A percentile compares a stretch with the other conserved stretches of the same genome.
phyloP scores from a whole-genome alignment of 352 stramenopile genomes.

The Elongisporangium anandrum region DNA sequence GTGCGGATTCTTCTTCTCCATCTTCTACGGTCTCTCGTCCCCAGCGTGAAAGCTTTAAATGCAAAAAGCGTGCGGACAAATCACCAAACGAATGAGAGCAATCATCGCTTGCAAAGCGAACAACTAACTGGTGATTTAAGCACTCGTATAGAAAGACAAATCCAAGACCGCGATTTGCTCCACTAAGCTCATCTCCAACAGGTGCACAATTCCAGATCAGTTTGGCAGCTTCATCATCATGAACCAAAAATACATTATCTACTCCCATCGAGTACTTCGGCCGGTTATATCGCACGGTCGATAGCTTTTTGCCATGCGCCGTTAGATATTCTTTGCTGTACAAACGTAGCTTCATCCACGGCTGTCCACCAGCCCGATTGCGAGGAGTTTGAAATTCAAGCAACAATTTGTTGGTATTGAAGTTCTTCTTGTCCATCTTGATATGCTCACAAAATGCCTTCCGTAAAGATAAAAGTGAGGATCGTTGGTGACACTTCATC shows the following conservation, averaged over 20 bases:
- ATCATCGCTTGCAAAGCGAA: conserved; percentile 65
- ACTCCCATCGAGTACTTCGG: conserved; percentile 52
- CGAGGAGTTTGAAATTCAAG: conserved; percentile 66
- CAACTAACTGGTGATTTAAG: conserved; percentile 57
- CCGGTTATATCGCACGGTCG: conserved; percentile 79
- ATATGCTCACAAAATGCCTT: conserved; percentile 65
- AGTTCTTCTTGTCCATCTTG: conserved; percentile 14
- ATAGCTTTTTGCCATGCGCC: conserved; percentile 76
- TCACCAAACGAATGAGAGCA: conserved; percentile 77
- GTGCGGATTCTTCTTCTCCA: conserved; percentile 73
- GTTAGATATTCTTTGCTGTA: conserved; percentile 72
- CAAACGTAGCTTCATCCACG: conserved; percentile 81
- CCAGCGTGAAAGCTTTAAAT: conserved; percentile 84
- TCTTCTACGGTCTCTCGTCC: conserved; percentile 80
- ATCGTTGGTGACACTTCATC: conserved; percentile 59
- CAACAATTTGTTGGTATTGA: conserved; percentile 1
- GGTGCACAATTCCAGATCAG: conserved; percentile 81
- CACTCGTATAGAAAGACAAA: conserved; percentile 86
- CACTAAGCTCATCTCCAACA: conserved; percentile 80
- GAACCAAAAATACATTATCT: conserved; percentile 62
- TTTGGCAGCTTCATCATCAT: conserved; percentile 75
- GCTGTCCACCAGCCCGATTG: conserved; percentile 73
- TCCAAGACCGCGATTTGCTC: conserved; percentile 68
- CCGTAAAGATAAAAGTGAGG: conserved; percentile 56
- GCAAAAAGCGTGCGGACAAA: conserved; percentile 66